phyloP scores from a whole-genome alignment of 2,329 filamentous ascomycete species.

The Colletotrichum musae region DNA sequence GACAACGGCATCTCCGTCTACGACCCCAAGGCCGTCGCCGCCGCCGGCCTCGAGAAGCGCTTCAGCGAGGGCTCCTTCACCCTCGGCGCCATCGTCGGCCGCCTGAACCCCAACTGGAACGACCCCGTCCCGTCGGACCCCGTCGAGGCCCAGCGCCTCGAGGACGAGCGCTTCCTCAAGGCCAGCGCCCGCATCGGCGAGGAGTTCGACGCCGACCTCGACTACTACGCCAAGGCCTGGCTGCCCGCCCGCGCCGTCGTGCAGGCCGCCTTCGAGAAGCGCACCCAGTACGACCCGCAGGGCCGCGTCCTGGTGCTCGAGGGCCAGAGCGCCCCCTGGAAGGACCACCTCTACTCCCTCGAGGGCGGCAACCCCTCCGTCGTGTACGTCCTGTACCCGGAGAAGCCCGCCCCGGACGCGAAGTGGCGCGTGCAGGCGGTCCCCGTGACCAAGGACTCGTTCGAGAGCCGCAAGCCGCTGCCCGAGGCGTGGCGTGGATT shows the following conservation, averaged over 20 bases:
- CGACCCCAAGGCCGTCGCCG: conserved; percentile 77
- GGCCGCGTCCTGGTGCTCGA: conserved; percentile 88
- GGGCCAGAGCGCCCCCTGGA: conserved; percentile 88
- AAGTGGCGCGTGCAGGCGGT: conserved; percentile 97
- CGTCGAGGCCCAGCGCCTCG: conserved; percentile 75
- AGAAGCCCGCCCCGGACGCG: conserved; percentile 79
- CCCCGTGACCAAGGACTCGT: conserved; percentile 86
- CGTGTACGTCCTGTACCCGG: conserved; percentile 92
- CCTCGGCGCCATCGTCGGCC: conserved; percentile 85
- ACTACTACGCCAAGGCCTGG: conserved; percentile 84
- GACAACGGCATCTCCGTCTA: conserved; percentile 94
- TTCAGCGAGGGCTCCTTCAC: conserved; percentile 88
- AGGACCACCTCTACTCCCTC: conserved; percentile 92
- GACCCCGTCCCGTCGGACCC: conserved; percentile 69
- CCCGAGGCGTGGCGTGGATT: conserved; percentile 94
- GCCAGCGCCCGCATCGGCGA: conserved; percentile 90
- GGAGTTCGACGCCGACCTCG: conserved; percentile 86
- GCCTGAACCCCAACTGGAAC: conserved; percentile 87
- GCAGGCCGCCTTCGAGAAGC: conserved; percentile 79
- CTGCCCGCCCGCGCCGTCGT: conserved; percentile 89
- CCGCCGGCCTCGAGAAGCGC: conserved; percentile 83
- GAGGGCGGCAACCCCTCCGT: conserved; percentile 76
- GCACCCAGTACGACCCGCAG: conserved; percentile 76
- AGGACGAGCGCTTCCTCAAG: conserved; percentile 83
- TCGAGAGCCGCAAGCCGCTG: conserved; percentile 91